Evolutionary conservation across 2,329 filamentous ascomycete species (phyloP).

Genomic region (Fusarium multiceps): DNA sequence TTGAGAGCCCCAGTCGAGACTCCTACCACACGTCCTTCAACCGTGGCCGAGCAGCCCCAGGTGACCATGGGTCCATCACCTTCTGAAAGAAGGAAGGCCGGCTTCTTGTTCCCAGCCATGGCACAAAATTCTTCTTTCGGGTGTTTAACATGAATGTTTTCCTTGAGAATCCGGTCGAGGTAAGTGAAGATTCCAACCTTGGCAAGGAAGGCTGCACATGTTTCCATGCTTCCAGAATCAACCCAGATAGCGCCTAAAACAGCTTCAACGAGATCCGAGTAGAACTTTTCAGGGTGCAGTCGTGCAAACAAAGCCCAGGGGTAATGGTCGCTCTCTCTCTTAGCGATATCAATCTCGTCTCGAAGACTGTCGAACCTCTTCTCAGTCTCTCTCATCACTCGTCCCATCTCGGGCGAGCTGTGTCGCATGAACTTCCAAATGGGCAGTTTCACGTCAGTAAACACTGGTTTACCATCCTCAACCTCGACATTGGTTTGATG

Average conservation of each 20-base stretch:
- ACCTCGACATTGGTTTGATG: constrained; percentile 38
- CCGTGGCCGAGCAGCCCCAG: constrained; percentile 60
- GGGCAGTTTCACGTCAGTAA: constrained; percentile 49
- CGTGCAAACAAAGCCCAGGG: constrained; percentile 81
- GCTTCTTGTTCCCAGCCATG: constrained; percentile 62
- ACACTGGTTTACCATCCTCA: constrained; percentile 29
- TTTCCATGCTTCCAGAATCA: constrained; percentile 73
- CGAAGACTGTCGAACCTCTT: constrained; percentile 62
- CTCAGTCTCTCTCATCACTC: constrained; percentile 57
- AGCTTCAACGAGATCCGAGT: constrained; percentile 85
- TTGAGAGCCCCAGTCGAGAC: constrained; percentile 59
- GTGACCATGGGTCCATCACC: constrained; percentile 35
- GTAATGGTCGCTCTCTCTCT: constrained; percentile 66
- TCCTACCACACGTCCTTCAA: constrained; percentile 61
- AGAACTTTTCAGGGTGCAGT: constrained; percentile 78
- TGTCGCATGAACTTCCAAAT: constrained; percentile 80
- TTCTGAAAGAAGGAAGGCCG: constrained; percentile 62
- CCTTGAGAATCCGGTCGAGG: constrained; percentile 70
- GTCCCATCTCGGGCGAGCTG: constrained; percentile 59
- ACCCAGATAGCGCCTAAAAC: constrained; percentile 86
- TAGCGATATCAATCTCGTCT: constrained; percentile 59
- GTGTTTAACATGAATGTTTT: constrained; percentile 67
- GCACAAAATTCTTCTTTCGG: constrained; percentile 76
- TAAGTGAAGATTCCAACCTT: constrained; percentile 73
- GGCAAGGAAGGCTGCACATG: constrained; percentile 70